Evolutionary conservation across 164 flowering plant genomes (phyloP).

Genomic region (Piper betle): DNA sequence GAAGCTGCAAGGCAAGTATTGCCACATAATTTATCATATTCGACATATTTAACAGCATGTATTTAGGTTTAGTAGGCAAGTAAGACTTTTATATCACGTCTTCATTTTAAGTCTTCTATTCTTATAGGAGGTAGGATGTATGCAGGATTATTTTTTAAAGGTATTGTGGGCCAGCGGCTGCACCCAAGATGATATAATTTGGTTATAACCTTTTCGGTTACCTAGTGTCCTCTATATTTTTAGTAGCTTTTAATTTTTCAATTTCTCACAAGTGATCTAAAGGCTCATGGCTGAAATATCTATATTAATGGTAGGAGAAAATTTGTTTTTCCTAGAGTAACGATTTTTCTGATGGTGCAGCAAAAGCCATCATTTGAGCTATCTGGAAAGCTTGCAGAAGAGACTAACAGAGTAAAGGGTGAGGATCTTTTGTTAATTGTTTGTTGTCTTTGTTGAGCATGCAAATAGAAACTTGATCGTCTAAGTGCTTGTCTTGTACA

Average conservation of each 20-base stretch:
- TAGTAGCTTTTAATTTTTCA: neutral
- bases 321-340: neutral
- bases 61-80: neutral
- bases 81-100: neutral
- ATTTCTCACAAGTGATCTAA: neutral
- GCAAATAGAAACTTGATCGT: neutral
- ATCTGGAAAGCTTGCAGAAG: slow-evolving; percentile 97
- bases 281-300: neutral
- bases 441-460: neutral
- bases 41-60: no score
- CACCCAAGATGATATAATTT: no score
- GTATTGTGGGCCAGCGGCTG: no score
- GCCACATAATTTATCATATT: no score
- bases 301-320: neutral
- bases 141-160: no score
- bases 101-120: no score
- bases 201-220: no score
- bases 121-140: no score
- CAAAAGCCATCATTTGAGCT: slow-evolving; percentile 94
- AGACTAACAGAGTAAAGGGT: slow-evolving; percentile 96
- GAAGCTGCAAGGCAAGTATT: no score
- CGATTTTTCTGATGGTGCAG: slow-evolving; percentile 28
- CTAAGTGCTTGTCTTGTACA: no score
- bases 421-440: slow-evolving; percentile 6
- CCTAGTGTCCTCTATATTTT: neutral